These are phyloP conservation scores for Ogataea ramenticola DNA, from an alignment of 805 yeast genomes.

Conservation along the genomic window DNA sequence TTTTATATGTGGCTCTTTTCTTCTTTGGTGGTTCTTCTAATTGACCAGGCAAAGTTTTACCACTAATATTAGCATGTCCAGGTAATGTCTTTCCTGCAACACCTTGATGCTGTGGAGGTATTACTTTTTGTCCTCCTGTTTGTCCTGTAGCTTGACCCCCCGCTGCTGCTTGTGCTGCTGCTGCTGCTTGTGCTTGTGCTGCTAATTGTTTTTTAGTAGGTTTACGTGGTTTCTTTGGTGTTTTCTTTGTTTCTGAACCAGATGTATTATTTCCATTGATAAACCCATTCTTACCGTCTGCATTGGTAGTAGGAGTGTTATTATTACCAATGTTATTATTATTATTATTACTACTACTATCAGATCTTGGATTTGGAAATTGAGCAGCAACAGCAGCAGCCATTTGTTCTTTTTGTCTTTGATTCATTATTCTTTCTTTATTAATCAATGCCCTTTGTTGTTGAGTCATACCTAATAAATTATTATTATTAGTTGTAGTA, in stretches of 20 bases:
- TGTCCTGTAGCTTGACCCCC: no score
- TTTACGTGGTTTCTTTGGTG: constrained; percentile 21
- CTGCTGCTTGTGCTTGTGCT: constrained; percentile 14
- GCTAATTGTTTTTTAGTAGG: constrained; percentile 26
- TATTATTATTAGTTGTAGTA: constrained; percentile 11
- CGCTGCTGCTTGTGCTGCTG: constrained; percentile 16
- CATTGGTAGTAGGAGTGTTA: not conserved
- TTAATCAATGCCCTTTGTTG: constrained; percentile 22
- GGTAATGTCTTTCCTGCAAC: constrained; percentile 26
- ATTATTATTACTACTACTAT: not conserved
- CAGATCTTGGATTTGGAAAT: not conserved
- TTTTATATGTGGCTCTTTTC: constrained; percentile 21
- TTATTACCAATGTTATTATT: not conserved
- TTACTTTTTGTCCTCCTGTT: no score
- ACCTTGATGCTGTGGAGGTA: constrained; percentile 4
- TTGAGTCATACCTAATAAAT: constrained; percentile 20
- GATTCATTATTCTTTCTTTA: constrained; percentile 21
- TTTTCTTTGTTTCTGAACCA: constrained; percentile 11
- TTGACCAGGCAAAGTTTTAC: not conserved
- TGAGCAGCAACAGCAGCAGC: constrained; percentile 25
- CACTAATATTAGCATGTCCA: constrained; percentile 10
- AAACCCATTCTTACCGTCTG: no score
- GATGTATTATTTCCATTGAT: no score
- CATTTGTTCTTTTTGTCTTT: constrained; percentile 25
- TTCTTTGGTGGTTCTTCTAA: constrained; percentile 21